These are phyloP conservation scores for Phytophthora citrophthora DNA, from an alignment of 352 stramenopile genomes.

Conservation along the genomic window DNA sequence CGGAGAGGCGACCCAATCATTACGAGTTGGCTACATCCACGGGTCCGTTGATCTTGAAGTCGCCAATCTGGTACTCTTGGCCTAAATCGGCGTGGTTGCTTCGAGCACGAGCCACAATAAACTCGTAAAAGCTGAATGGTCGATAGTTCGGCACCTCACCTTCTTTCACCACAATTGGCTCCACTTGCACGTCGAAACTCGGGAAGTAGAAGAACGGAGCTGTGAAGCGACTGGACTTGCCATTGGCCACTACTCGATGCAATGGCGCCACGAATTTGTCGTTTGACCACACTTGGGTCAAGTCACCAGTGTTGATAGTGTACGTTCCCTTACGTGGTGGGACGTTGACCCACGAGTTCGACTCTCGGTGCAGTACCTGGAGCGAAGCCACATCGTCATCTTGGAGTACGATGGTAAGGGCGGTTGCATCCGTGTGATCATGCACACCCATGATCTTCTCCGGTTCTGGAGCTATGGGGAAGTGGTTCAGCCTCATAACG, in stretches of 20 bases:
- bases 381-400: constrained; percentile 67
- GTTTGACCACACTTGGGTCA: constrained; percentile 69
- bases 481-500: constrained; percentile 93
- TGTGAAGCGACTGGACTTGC: constrained; percentile 48
- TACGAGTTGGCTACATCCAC: constrained; percentile 19
- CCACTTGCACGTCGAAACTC: constrained; percentile 64
- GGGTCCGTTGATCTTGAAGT: constrained; percentile 24
- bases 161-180: constrained; percentile 63
- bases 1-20: background rate
- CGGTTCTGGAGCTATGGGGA: constrained; percentile 68
- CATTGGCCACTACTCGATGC: constrained; percentile 57
- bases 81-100: constrained; percentile 93
- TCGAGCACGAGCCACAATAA: constrained; percentile 85
- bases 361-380: constrained; percentile 58
- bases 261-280: constrained; percentile 56
- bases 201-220: constrained; percentile 77
- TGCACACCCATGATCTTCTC: constrained; percentile 61
- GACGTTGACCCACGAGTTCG: constrained; percentile 57
- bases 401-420: constrained; percentile 68
- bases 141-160: constrained; percentile 63
- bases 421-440: constrained; percentile 68
- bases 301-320: constrained; percentile 73
- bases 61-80: constrained; percentile 64
- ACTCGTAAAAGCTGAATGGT: constrained; percentile 90
- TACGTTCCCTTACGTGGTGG: constrained; percentile 41